Base-by-base conservation (phyloP, 345 rosid genomes). In the Eucalyptus marginata region DNA sequence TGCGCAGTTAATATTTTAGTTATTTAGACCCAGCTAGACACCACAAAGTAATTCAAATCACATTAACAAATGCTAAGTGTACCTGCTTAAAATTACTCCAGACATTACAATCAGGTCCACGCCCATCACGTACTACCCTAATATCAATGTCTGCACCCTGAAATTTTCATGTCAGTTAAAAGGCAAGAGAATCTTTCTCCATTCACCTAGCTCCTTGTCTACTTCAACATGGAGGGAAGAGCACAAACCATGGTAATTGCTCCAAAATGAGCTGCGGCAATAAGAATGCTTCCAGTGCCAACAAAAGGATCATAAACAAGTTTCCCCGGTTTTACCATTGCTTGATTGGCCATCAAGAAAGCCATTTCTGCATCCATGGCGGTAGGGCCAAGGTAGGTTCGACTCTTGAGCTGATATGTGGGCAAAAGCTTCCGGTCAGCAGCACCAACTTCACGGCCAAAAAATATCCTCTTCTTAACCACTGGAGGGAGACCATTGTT, bases 71-170 rank as follows among this genome's bases (percentile, higher is more conserved):
- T 76, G 84, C 84, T 76, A 20, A 20, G 51, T 12, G 86, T 90
- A 97, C 99, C 99, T 98, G 99, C 93, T 97, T 96, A 93, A 98
- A 98, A 91, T 98, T 98, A 93, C 98, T 98, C 99, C 99, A 98
- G 58, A 98, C 97, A 92, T 98, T 97, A 92, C 97, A 94, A 79
- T 97, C 95, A 56, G 99, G 99, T 62, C 99, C 99, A 89, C 96
- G 98, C n/a, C 99, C 99, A 92, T 96, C 99, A 86, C 97, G 98
- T 22, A 97, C 98, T 50, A 97, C 99, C 90, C 99, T 93, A 54
- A 98, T 97, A 92, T 98, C 99, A 16, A 98, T 98, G 88, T 97
- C 99, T 90, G 99, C 99, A 90, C 99, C 99, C 99, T 98, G 92
- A 89, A 4, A 76, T 89, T 88, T 88, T 88, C 46, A 59, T 27